A percentile compares a stretch with the other conserved stretches of the same genome.
Evolutionary conservation across 139 green algal genomes (phyloP).

Genomic region (Bryopsis sp.): DNA sequence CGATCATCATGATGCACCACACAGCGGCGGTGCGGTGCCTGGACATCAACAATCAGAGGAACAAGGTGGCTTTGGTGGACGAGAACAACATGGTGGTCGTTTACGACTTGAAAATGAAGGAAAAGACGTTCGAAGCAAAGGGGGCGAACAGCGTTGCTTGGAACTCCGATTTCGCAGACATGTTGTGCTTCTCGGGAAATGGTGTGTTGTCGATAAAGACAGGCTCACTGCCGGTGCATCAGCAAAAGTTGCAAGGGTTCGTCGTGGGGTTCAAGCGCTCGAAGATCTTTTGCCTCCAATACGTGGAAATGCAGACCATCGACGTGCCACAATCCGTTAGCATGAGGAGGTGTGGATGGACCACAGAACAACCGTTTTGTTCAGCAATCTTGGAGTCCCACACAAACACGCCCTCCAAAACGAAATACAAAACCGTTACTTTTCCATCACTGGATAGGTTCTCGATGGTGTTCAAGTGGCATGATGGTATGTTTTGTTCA

Average conservation of each 20-base stretch:
- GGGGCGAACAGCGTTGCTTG: conserved; percentile 69
- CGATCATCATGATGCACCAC: conserved; percentile 64
- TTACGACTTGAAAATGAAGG: conserved; percentile 47
- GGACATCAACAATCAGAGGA: conserved; percentile 38
- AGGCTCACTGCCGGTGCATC: conserved; percentile 57
- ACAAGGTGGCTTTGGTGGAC: conserved; percentile 73
- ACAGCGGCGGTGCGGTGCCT: conserved; percentile 44
- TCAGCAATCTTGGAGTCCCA: too few relatives aligned
- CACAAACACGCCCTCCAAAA: too few relatives aligned
- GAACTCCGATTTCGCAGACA: conserved; percentile 77
- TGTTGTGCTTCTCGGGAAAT: conserved; percentile 73
- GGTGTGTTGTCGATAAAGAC: conserved; percentile 70
- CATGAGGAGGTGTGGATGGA: conserved; percentile 39
- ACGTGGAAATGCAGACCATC: conserved; percentile 63
- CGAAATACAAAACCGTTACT: too few relatives aligned
- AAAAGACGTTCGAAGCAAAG: conserved; percentile 50
- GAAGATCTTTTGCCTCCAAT: conserved; percentile 77
- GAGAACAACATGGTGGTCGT: conserved; percentile 55
- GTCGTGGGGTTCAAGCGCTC: conserved; percentile 63
- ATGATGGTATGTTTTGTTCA: background rate
- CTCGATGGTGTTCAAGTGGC: background rate
- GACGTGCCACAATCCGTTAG: conserved; percentile 63
- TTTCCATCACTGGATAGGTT: too few relatives aligned
- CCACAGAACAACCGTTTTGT: too few relatives aligned
- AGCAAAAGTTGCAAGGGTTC: conserved; percentile 69